These are phyloP conservation scores for Chrysanthemum makinoi DNA, from an alignment of 129 eudicot genomes.

Conservation along the genomic window DNA sequence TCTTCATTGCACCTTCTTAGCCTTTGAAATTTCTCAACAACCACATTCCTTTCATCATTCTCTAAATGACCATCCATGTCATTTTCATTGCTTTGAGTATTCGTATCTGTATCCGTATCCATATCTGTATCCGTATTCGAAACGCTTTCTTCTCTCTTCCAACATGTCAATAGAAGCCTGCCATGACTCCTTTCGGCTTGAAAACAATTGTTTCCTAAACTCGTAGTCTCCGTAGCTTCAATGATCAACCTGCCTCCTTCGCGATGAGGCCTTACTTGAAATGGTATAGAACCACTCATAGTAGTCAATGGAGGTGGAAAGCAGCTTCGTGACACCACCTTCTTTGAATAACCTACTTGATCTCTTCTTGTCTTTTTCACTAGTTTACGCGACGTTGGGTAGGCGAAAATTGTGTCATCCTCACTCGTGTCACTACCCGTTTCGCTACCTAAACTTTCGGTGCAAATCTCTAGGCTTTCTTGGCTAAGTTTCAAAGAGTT, in stretches of 20 bases:
- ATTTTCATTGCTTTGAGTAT: constrained; percentile 12
- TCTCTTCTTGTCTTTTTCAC: constrained; percentile 4
- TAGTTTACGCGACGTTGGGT: neutral
- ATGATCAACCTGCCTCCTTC: constrained; percentile 71
- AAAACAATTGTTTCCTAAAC: constrained; percentile 35
- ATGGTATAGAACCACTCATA: constrained; percentile 46
- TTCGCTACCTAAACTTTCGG: constrained; percentile 85
- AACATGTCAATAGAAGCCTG: constrained; percentile 48
- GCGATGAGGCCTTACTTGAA: constrained; percentile 52
- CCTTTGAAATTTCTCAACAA: constrained; percentile 46
- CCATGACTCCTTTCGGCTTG: constrained; percentile 73
- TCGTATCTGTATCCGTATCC: neutral
- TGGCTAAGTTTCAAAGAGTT: constrained; percentile 46
- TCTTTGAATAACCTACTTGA: constrained; percentile 19
- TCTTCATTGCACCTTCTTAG: constrained; percentile 72
- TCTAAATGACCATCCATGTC: constrained; percentile 16
- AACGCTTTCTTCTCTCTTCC: constrained; percentile 19
- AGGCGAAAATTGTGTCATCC: neutral
- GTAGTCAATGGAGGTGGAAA: constrained; percentile 91
- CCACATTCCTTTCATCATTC: constrained; percentile 20
- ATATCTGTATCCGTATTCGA: too few relatives aligned
- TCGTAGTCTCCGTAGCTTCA: constrained; percentile 44
- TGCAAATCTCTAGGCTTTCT: constrained; percentile 70
- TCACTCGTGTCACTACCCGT: constrained; percentile 55
- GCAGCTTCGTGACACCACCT: constrained; percentile 28